Evolutionary conservation across 2,329 filamentous ascomycete genomes (phyloP).

Genomic region (Fusarium dlaminii): DNA sequence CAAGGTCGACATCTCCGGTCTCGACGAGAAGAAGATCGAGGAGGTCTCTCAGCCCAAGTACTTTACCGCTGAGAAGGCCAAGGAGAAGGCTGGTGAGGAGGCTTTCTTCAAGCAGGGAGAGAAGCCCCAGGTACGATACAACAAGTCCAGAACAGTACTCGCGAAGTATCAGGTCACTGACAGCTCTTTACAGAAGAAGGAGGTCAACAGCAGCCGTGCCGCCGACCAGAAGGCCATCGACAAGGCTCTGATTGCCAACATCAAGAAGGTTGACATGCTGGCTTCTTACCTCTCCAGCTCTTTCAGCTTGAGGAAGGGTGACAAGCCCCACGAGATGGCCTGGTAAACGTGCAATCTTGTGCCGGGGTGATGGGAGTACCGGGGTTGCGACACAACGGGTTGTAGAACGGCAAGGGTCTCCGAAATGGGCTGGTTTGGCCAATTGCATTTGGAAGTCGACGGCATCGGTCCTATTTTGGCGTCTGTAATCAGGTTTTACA

Average conservation of each 20-base stretch:
- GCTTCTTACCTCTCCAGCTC: slow-evolving; percentile 91
- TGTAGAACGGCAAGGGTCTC: slow-evolving; percentile 58
- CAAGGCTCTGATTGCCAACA: slow-evolving; percentile 91
- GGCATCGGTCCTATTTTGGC: slow-evolving; percentile 73
- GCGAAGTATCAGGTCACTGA: slow-evolving; percentile 35
- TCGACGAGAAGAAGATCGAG: slow-evolving; percentile 91
- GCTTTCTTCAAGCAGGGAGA: slow-evolving; percentile 99
- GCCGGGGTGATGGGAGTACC: slow-evolving; percentile 42
- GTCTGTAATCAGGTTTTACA: slow-evolving; percentile 73
- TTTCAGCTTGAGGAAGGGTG: slow-evolving; percentile 99
- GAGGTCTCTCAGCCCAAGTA: slow-evolving; percentile 82
- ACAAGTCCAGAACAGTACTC: not conserved
- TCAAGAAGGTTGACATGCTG: slow-evolving; percentile 98
- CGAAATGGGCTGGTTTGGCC: slow-evolving; percentile 67
- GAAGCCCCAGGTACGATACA: slow-evolving; percentile 85
- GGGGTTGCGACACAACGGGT: slow-evolving; percentile 50
- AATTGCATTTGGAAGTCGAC: slow-evolving; percentile 73
- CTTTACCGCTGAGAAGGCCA: slow-evolving; percentile 94
- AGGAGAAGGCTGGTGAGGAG: slow-evolving; percentile 97
- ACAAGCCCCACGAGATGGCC: slow-evolving; percentile 99
- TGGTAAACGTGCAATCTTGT: slow-evolving; percentile 73
- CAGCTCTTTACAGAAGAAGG: slow-evolving; percentile 82
- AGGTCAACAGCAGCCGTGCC: slow-evolving; percentile 88
- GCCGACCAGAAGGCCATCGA: slow-evolving; percentile 99
- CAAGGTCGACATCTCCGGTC: slow-evolving; percentile 83